Conservation (phyloP, 768 basidiomycete genomes). For the Pleurotus pulmonarius region DNA sequence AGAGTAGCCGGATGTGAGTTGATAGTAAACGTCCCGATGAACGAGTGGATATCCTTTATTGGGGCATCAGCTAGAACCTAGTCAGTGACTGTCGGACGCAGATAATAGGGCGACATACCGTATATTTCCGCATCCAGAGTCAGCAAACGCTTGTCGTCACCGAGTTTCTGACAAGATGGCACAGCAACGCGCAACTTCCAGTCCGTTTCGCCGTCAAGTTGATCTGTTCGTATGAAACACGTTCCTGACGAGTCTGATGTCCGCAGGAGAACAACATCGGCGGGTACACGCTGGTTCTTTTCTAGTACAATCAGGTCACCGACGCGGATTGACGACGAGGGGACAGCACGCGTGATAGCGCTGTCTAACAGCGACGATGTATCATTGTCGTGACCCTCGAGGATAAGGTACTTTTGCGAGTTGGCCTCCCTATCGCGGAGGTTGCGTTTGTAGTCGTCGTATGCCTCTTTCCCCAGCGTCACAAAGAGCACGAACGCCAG, state of each 20-base stretch:
- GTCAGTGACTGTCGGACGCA: slow-evolving; percentile 15
- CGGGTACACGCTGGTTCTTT: slow-evolving; percentile 96
- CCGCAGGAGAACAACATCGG: slow-evolving; percentile 85
- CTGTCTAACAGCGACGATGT: slow-evolving; percentile 29
- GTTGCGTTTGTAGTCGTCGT: slow-evolving; percentile 95
- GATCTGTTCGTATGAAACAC: slow-evolving; percentile 97
- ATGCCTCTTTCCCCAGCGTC: slow-evolving; percentile 98
- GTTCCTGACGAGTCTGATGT: slow-evolving; percentile 90
- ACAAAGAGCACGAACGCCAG: slow-evolving; percentile 92
- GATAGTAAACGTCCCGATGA: slow-evolving; percentile 88
- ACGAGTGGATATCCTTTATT: slow-evolving; percentile 94
- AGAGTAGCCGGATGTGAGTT: slow-evolving; percentile 32
- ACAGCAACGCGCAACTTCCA: slow-evolving; percentile 97
- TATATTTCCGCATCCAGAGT: slow-evolving; percentile 89
- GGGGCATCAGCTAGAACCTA: slow-evolving; percentile 76
- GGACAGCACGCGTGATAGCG: slow-evolving; percentile 61
- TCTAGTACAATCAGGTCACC: slow-evolving; percentile 90
- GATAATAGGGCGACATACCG: slow-evolving; percentile 36
- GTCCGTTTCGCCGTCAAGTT: slow-evolving; percentile 97
- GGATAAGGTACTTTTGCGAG: slow-evolving; percentile 82
- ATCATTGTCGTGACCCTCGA: slow-evolving; percentile 52
- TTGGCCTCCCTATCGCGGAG: slow-evolving; percentile 93
- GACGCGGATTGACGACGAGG: slow-evolving; percentile 84
- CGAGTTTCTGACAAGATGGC: slow-evolving; percentile 73
- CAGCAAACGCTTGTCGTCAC: slow-evolving; percentile 40